These are phyloP conservation scores for Chytriomyces sp. DNA, from an alignment of 192 early-diverging fungal species.

Conservation along the genomic window DNA sequence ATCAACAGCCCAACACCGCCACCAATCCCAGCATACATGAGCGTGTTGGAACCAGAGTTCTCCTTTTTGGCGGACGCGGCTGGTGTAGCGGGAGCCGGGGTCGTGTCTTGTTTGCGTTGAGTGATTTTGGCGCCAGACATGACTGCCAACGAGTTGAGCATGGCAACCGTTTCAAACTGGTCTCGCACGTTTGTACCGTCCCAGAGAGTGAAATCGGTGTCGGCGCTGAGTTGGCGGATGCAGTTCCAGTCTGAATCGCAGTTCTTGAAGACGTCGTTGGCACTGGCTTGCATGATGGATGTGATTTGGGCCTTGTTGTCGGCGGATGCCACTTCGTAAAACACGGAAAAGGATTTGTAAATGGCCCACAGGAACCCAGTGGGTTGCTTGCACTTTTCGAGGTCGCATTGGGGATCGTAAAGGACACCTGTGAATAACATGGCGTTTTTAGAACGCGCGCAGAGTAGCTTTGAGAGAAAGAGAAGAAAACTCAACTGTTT, in stretches of 20 bases:
- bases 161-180: constrained; percentile 22
- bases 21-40: constrained; percentile 14
- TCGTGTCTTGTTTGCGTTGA: not conserved
- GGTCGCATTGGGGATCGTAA: constrained; percentile 11
- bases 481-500: too few relatives aligned
- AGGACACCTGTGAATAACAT: constrained; percentile 8
- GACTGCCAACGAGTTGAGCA: constrained; percentile 26
- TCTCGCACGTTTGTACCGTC: constrained; percentile 32
- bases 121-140: constrained; percentile 8
- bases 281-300: not conserved
- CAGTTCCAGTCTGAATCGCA: not conserved
- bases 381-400: not conserved
- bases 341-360: constrained; percentile 16
- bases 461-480: too few relatives aligned
- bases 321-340: not conserved
- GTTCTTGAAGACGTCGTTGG: not conserved
- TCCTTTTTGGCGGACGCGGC: not conserved
- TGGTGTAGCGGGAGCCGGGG: not conserved
- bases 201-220: constrained; percentile 2
- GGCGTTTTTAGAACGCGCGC: too few relatives aligned
- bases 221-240: not conserved
- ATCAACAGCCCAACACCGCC: constrained; percentile 1
- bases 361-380: not conserved
- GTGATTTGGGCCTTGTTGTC: not conserved
- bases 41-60: not conserved